Base-by-base conservation (phyloP, 1,284 basidiomycete genomes). In the Ustilago lituana region DNA sequence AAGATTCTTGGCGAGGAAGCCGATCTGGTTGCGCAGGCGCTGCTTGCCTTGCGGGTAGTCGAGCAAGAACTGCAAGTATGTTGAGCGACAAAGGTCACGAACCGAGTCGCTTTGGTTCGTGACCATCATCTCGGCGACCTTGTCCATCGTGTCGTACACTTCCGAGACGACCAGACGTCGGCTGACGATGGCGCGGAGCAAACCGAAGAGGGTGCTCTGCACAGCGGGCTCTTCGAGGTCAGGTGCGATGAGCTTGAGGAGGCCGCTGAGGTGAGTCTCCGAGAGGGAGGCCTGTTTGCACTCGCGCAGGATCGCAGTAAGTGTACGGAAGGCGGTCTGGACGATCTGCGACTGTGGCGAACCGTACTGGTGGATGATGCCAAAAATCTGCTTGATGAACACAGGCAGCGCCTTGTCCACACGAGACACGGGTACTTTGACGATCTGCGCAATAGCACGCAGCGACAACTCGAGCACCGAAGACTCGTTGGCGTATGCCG, bases 41-140 rank as follows among this genome's bases (percentile, higher is more conserved):
- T 91, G 91, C 74, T 93, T 91, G 32, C 96, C 96, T 82, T 98
- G 96, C 1, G 96, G 96, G 78, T 98, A 99, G 78, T 99, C 95
- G 35, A 98, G 88, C 57, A 98, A 85, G 86, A 99, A 99, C 78
- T 96, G 93, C 38, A 98, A 87, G 35, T 95, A 87, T 27, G 94
- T 88, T 35, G 90, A 88, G 20, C 96, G 90, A 75, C 92, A 95
- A 1, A 92, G 87, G 78, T 96, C 94, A 77, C 94, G 93, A 8
- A 96, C 93, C 71, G 92, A 90, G 0, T 89, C 83, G 11, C 92
- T 92, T 83, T 98, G 95, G 73, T 88, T 94, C 9, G 93, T 96
- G 36, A 99, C 93, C 86, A 97, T 90, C 77, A 97, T 89, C 77
- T 93, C 90, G 2, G 92, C 89, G n/a, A 98, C 89, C 67, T 90